These are phyloP conservation scores for Ensete ventricosum DNA, from an alignment of 176 grass and related monocot genomes.

Conservation along the genomic window DNA sequence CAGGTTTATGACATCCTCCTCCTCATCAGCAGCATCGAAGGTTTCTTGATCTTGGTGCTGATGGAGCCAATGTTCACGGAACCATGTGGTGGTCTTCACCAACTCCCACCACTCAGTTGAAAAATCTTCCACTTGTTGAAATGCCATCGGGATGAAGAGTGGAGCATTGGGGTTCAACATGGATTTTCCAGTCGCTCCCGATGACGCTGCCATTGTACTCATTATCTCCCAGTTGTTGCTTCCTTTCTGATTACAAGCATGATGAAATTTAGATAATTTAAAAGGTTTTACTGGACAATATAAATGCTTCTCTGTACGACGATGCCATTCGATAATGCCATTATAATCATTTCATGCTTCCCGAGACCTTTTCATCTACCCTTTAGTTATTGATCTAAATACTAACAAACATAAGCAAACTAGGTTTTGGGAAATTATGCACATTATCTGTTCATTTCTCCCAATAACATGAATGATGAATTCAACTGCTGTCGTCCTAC, in stretches of 20 bases:
- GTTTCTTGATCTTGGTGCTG: constrained; percentile 71
- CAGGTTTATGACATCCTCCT: constrained; percentile 44
- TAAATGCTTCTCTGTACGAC: background rate
- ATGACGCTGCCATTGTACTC: constrained; percentile 28
- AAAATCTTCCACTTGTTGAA: constrained; percentile 78
- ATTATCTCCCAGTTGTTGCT: background rate
- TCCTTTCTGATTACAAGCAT: background rate
- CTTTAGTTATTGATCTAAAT: too few relatives aligned
- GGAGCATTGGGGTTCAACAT: constrained; percentile 87
- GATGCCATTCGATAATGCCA: background rate
- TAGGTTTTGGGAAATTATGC: background rate
- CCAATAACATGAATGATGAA: background rate
- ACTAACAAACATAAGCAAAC: too few relatives aligned
- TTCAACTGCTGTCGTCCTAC: too few relatives aligned
- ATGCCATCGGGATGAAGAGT: constrained; percentile 81
- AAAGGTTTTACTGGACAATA: background rate
- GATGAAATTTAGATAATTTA: background rate
- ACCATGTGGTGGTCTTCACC: constrained; percentile 88
- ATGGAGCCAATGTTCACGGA: constrained; percentile 81
- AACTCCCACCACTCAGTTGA: constrained; percentile 94
- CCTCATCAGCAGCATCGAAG: constrained; percentile 3
- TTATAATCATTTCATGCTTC: background rate
- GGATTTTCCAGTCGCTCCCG: constrained; percentile 25
- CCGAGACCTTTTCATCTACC: too few relatives aligned
- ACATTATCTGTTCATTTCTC: background rate